Conservation (phyloP, 768 basidiomycete species). For the Rubroboletus satanas region DNA sequence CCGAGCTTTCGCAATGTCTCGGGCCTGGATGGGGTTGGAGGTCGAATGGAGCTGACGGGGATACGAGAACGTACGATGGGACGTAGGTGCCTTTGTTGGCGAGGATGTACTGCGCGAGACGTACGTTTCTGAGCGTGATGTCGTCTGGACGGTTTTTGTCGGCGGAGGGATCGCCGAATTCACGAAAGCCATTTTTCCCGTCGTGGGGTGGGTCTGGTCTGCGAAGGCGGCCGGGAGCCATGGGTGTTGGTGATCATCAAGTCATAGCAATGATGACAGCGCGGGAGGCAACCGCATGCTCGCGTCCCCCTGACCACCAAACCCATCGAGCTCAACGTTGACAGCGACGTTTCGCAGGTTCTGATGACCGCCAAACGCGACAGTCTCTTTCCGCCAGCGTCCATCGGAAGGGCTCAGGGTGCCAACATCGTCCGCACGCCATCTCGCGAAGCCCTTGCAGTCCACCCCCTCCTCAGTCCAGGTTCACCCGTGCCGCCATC, state of each 20-base stretch:
- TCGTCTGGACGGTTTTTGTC: constrained; percentile 21
- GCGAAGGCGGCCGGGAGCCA: constrained; percentile 7
- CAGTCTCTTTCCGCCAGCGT: constrained; percentile 45
- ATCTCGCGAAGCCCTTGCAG: constrained; percentile 53
- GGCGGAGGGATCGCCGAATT: constrained; percentile 2
- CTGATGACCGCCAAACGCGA: constrained; percentile 38
- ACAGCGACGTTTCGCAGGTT: neutral
- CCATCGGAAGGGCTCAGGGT: constrained; percentile 51
- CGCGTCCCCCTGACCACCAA: neutral
- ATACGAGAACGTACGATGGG: constrained; percentile 34
- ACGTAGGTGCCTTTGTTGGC: constrained; percentile 37
- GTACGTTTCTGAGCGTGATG: constrained; percentile 29
- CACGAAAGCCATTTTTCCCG: constrained; percentile 25
- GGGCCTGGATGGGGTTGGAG: constrained; percentile 6
- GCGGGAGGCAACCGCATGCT: neutral
- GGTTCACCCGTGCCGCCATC: neutral
- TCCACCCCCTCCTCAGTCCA: constrained; percentile 61
- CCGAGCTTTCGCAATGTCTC: constrained; percentile 24
- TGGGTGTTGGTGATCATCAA: neutral
- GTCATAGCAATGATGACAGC: neutral
- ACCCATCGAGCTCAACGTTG: neutral
- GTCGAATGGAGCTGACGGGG: neutral
- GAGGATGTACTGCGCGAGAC: constrained; percentile 39
- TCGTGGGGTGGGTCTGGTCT: constrained; percentile 8
- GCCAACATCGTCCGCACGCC: constrained; percentile 38